Percentiles rank a stretch among this genome's conserved stretches.
phyloP scores from a whole-genome alignment of 2,329 filamentous ascomycete species.

The Fusarium gaditjirri region DNA sequence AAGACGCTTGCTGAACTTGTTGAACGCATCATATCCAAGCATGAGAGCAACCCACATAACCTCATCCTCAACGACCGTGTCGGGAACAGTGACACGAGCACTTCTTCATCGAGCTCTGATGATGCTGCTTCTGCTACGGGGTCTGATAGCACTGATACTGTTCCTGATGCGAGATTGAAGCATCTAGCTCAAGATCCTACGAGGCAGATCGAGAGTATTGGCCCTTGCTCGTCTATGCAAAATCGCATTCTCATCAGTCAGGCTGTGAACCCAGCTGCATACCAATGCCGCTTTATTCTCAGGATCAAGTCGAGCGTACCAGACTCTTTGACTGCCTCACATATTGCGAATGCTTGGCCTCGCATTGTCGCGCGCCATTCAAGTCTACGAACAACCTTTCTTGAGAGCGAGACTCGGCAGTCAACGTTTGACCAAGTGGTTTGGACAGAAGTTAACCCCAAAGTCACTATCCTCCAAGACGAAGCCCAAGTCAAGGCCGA shows the following conservation, averaged over 20 bases:
- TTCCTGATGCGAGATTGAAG: neutral
- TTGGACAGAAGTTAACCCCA: neutral
- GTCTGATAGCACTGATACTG: neutral
- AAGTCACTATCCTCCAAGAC: neutral
- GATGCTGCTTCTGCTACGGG: neutral
- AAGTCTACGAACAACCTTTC: neutral
- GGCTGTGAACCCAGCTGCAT: neutral
- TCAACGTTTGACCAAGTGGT: constrained; percentile 5
- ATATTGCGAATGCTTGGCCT: neutral
- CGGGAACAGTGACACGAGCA: neutral
- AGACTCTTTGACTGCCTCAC: neutral
- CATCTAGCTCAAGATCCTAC: neutral
- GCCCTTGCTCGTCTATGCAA: neutral
- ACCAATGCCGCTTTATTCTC: neutral
- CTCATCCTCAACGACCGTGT: neutral
- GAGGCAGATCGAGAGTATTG: neutral
- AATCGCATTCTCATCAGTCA: constrained; percentile 1
- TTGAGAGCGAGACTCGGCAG: neutral
- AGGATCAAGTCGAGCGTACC: neutral
- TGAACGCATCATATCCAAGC: neutral
- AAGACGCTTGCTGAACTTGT: neutral
- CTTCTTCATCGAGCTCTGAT: neutral
- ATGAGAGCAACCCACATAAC: neutral
- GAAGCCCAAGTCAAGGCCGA: neutral
- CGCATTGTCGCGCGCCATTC: neutral